These are phyloP conservation scores for Quercus tomentella DNA, from an alignment of 331 rosid species.

Conservation along the genomic window DNA sequence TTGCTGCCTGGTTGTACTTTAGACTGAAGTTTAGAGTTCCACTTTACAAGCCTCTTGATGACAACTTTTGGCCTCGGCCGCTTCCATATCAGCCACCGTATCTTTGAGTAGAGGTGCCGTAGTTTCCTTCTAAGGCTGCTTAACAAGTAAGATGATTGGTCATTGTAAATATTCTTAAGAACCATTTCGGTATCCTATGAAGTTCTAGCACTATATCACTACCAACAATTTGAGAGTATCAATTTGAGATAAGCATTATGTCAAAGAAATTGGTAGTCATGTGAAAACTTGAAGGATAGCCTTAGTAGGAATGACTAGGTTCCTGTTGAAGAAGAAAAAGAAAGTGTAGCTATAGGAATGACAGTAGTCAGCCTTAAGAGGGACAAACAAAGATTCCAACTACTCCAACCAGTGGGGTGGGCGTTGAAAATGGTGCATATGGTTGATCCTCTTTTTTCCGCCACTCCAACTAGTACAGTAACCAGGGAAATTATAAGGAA, in stretches of 20 bases:
- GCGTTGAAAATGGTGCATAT: conserved; percentile 57
- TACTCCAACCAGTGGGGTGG: conserved; percentile 32
- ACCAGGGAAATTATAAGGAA: conserved; percentile 20
- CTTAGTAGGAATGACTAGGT: background rate
- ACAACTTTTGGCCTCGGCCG: conserved; percentile 66
- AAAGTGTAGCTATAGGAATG: conserved; percentile 1
- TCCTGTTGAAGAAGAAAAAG: background rate
- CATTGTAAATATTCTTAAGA: background rate
- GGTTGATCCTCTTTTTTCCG: conserved; percentile 52
- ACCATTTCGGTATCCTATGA: background rate
- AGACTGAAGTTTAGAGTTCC: conserved; percentile 32
- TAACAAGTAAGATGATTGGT: conserved; percentile 24
- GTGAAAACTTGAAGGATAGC: background rate
- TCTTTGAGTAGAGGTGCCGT: conserved; percentile 45
- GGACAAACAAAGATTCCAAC: conserved; percentile 45
- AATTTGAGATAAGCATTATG: background rate
- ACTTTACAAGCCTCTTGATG: conserved; percentile 66
- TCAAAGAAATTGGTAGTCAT: background rate
- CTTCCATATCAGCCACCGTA: conserved; percentile 60
- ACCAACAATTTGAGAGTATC: background rate
- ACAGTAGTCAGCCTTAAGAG: background rate
- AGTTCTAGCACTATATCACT: background rate
- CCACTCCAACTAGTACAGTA: conserved; percentile 46
- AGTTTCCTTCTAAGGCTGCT: conserved; percentile 52
- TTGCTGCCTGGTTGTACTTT: conserved; percentile 21